Base-by-base conservation (phyloP, 2,329 filamentous ascomycete species). In the Alternaria longipes region DNA sequence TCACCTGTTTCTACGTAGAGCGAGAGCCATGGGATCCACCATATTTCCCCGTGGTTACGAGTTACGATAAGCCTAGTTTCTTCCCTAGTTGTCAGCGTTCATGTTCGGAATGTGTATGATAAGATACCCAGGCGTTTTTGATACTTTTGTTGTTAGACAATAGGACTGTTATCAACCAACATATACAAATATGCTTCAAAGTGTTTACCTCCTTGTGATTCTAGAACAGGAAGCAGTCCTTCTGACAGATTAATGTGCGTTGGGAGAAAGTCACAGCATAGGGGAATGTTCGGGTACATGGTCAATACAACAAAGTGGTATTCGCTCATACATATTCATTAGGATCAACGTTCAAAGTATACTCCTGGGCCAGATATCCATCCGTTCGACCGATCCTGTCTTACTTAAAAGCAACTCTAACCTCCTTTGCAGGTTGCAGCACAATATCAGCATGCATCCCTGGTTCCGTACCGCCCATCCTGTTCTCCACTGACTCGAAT, bases 401-500 rank as follows among this genome's bases (percentile, higher is more conserved):
- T 28, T 54, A 60, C 53, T 24, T 44, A 20, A 83, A 82, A 9
- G 67, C 74, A 34, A 84, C 77, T 64, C 73, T 72, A 3, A 84
- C 76, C 34, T 74, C 73, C 40, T 73, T 75, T 3, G 78, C 78
- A 22, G 82, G 82, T 75, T 82, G 80, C 63, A 83, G 59, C 59
- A 84, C 82, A 66, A 84, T 84, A 73, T 84, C 83, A 5, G 75
- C 69, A 76, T 81, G 82, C 69, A 82, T 42, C 5, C 77, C 78
- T 0, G 82, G 80, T 11, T 64, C 56, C 54, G 65, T 71, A 5
- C 74, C 77, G 9, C 57, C 60, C 76, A 79, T 80, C 42, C 74
- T 69, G 57, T 78, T 78, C 67, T 82, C 79, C n/a, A 84, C 72
- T 7, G 66, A 69, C 52, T 79, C 74, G 60, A 79, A 84, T 20